Conservation (phyloP, 306 rosid genomes). For the Vigna mungo region DNA sequence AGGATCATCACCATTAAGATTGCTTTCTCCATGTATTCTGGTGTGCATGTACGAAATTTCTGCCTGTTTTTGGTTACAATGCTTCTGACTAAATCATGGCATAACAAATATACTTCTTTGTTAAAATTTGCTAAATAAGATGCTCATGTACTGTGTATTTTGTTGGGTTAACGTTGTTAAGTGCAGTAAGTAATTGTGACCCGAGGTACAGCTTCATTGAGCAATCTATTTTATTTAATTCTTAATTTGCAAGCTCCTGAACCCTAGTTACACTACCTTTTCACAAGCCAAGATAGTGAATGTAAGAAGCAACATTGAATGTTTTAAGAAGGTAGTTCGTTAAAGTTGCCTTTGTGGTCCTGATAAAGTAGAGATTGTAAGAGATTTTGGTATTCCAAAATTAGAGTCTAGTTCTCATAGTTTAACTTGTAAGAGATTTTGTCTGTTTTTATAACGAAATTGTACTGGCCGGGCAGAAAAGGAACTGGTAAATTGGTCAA, state of each 20-base stretch:
- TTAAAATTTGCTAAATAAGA: slow-evolving; percentile 58
- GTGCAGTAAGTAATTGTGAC: slow-evolving; percentile 22
- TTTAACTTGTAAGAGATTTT: no score
- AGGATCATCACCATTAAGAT: slow-evolving; percentile 82
- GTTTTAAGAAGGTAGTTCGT: neutral
- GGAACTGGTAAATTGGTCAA: no score
- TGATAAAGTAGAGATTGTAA: no score
- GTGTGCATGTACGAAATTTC: slow-evolving; percentile 39
- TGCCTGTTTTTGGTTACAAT: slow-evolving; percentile 32
- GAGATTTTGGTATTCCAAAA: no score
- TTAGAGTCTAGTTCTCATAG: no score
- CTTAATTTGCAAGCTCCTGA: slow-evolving; percentile 2
- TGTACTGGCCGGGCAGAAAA: no score
- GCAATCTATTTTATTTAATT: slow-evolving; percentile 4
- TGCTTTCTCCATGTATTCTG: slow-evolving; percentile 34
- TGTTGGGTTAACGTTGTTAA: slow-evolving; percentile 26
- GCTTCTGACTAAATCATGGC: slow-evolving; percentile 44
- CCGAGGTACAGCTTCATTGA: slow-evolving; percentile 22
- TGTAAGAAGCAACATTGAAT: slow-evolving; percentile 14
- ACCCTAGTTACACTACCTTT: neutral
- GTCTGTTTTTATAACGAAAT: no score
- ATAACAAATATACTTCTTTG: slow-evolving; percentile 41
- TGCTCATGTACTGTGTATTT: slow-evolving; percentile 42
- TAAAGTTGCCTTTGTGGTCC: neutral
- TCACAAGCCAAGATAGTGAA: neutral